Conservation (phyloP, 2,329 filamentous ascomycete species). For the Cordyceps pruinosa region DNA sequence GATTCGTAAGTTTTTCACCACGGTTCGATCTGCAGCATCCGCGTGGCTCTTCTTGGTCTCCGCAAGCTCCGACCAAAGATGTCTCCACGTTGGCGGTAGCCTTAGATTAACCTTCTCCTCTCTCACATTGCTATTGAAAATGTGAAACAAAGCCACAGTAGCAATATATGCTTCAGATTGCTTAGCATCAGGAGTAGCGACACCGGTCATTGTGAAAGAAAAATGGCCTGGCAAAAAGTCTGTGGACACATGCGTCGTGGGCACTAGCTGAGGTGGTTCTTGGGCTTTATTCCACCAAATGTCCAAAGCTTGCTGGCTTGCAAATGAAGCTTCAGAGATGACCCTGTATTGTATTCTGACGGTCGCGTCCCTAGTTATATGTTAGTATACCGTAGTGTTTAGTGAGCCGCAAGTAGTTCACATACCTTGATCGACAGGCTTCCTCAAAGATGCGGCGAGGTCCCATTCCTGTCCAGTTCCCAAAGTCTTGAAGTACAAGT, state of each 20-base stretch:
- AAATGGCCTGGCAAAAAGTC: conserved; percentile 44
- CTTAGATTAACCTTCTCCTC: conserved; percentile 81
- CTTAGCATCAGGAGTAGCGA: conserved; percentile 66
- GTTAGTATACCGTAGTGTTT: conserved; percentile 7
- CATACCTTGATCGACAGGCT: conserved; percentile 71
- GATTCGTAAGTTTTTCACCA: conserved; percentile 61
- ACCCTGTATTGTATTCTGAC: conserved; percentile 61
- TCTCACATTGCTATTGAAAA: conserved; percentile 70
- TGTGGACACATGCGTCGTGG: conserved; percentile 37
- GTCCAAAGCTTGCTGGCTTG: conserved; percentile 66
- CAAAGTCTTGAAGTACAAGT: conserved; percentile 72
- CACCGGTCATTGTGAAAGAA: conserved; percentile 63
- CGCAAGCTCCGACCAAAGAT: conserved; percentile 76
- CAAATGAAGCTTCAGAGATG: conserved; percentile 67
- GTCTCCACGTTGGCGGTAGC: conserved; percentile 73
- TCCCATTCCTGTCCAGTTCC: conserved; percentile 68
- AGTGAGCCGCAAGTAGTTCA: not conserved
- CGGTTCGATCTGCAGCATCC: conserved; percentile 63
- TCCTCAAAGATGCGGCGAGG: conserved; percentile 77
- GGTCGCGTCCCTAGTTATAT: conserved; percentile 53
- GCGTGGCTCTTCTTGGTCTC: conserved; percentile 61
- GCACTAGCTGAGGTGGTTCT: conserved; percentile 32
- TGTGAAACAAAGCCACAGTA: conserved; percentile 71
- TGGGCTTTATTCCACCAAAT: conserved; percentile 76
- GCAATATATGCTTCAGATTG: conserved; percentile 87